These are phyloP conservation scores for Mycena kentingensis DNA, from an alignment of 768 basidiomycete species.

Conservation along the genomic window DNA sequence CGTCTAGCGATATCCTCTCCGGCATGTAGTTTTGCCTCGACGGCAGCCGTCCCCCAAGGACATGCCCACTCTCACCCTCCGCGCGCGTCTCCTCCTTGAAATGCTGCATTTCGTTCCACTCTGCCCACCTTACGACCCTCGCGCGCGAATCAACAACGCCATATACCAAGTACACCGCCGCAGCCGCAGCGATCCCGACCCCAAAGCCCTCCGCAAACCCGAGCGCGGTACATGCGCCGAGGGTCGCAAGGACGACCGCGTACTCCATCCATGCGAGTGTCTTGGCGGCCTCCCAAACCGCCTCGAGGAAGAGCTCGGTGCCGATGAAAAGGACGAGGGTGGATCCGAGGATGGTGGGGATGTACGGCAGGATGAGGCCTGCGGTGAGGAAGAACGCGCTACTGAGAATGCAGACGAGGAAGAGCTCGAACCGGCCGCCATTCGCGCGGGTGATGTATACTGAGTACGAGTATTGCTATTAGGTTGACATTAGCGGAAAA, in stretches of 20 bases:
- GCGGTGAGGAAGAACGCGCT: slow-evolving; percentile 23
- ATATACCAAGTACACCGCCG: slow-evolving; percentile 23
- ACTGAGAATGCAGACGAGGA: slow-evolving; percentile 20
- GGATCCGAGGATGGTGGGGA: slow-evolving; percentile 28
- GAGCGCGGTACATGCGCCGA: slow-evolving; percentile 24
- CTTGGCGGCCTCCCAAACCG: slow-evolving; percentile 27
- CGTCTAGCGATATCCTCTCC: neutral
- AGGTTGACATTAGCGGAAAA: too few relatives aligned
- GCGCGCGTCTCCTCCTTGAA: neutral
- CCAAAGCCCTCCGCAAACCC: slow-evolving; percentile 31
- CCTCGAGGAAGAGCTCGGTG: slow-evolving; percentile 27
- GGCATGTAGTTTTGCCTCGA: slow-evolving; percentile 10
- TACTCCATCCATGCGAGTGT: slow-evolving; percentile 25
- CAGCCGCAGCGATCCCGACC: slow-evolving; percentile 26
- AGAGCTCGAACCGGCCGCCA: slow-evolving; percentile 28
- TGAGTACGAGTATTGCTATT: slow-evolving; percentile 24
- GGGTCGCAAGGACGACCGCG: slow-evolving; percentile 24
- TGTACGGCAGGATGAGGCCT: slow-evolving; percentile 23
- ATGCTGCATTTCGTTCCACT: slow-evolving; percentile 23
- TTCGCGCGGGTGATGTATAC: slow-evolving; percentile 27
- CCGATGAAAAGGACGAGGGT: slow-evolving; percentile 28
- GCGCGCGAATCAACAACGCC: slow-evolving; percentile 27
- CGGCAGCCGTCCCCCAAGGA: slow-evolving; percentile 3
- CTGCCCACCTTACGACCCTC: slow-evolving; percentile 24
- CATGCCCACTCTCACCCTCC: neutral